These are phyloP conservation scores for Neurospora africana DNA, from an alignment of 495 filamentous ascomycete species.

Conservation along the genomic window DNA sequence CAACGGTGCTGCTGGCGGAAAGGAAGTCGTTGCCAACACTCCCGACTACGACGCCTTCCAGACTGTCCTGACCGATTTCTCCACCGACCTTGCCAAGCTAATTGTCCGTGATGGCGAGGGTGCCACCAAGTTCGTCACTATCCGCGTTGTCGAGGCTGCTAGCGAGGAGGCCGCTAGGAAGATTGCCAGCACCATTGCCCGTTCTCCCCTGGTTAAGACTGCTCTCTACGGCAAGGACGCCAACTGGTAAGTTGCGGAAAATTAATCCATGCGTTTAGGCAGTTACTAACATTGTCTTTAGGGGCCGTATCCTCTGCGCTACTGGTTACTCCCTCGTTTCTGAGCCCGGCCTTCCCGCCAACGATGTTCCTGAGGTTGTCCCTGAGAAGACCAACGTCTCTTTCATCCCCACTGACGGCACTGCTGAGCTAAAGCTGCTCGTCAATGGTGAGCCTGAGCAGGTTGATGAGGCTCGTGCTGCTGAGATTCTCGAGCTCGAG, in stretches of 20 bases:
- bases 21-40: conserved; percentile 45
- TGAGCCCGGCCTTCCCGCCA: conserved; percentile 40
- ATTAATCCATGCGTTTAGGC: background rate
- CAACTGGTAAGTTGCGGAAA: conserved; percentile 54
- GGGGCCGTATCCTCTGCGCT: conserved; percentile 86
- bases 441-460: conserved; percentile 84
- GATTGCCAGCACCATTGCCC: conserved; percentile 83
- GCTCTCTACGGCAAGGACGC: conserved; percentile 94
- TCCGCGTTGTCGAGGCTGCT: conserved; percentile 66
- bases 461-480: conserved; percentile 75
- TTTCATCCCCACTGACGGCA: conserved; percentile 81
- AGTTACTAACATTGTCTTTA: conserved; percentile 8
- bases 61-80: conserved; percentile 60
- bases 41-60: conserved; percentile 58
- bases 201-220: conserved; percentile 91
- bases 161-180: conserved; percentile 53
- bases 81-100: conserved; percentile 76
- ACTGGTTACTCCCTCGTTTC: conserved; percentile 79
- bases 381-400: conserved; percentile 84
- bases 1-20: conserved; percentile 83
- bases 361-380: conserved; percentile 51
- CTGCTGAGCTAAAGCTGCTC: conserved; percentile 67
- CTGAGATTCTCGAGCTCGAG: conserved; percentile 76
- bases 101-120: conserved; percentile 95
- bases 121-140: conserved; percentile 94